A percentile compares a stretch with the other conserved stretches of the same genome.
phyloP scores from a whole-genome alignment of 2,329 filamentous ascomycete genomes.

The Clarireedia monteithiana region DNA sequence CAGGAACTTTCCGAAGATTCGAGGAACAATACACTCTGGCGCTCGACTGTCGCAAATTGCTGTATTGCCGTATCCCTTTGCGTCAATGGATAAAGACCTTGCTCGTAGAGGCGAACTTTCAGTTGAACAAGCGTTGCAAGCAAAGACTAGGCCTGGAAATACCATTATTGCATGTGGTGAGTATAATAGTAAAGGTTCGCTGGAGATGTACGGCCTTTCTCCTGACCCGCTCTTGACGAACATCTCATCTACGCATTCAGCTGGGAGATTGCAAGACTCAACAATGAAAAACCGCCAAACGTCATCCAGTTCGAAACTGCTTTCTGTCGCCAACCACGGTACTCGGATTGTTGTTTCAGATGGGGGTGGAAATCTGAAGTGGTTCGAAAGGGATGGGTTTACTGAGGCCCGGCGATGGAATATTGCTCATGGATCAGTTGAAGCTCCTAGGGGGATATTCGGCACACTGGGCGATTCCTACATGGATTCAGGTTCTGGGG shows the following conservation, averaged over 20 bases:
- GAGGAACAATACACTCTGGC: conserved; percentile 75
- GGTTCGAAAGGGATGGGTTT: conserved; percentile 79
- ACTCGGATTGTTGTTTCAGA: conserved; percentile 77
- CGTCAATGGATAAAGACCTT: conserved; percentile 52
- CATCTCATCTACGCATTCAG: conserved; percentile 26
- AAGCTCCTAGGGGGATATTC: conserved; percentile 42
- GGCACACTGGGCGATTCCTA: conserved; percentile 34
- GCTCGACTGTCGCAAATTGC: conserved; percentile 68
- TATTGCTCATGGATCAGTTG: conserved; percentile 47
- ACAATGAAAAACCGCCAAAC: conserved; percentile 75
- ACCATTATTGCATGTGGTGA: conserved; percentile 78
- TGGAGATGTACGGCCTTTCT: conserved; percentile 73
- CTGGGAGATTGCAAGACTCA: conserved; percentile 36
- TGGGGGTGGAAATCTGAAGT: conserved; percentile 75
- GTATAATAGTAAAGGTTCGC: conserved; percentile 83
- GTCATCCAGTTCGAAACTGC: conserved; percentile 68
- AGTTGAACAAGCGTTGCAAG: conserved; percentile 42
- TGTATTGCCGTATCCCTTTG: conserved; percentile 60
- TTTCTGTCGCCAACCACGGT: conserved; percentile 76
- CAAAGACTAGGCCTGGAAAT: conserved; percentile 47
- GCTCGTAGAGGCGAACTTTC: conserved; percentile 48
- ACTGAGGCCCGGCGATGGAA: conserved; percentile 48
- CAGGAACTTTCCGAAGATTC: conserved; percentile 71
- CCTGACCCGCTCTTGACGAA: conserved; percentile 23
- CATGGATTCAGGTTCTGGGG: conserved; percentile 45